A percentile compares a stretch with the other conserved stretches of the same genome.
Conservation (phyloP, 2,329 filamentous ascomycete species). For the Rachicladosporium sp. region DNA sequence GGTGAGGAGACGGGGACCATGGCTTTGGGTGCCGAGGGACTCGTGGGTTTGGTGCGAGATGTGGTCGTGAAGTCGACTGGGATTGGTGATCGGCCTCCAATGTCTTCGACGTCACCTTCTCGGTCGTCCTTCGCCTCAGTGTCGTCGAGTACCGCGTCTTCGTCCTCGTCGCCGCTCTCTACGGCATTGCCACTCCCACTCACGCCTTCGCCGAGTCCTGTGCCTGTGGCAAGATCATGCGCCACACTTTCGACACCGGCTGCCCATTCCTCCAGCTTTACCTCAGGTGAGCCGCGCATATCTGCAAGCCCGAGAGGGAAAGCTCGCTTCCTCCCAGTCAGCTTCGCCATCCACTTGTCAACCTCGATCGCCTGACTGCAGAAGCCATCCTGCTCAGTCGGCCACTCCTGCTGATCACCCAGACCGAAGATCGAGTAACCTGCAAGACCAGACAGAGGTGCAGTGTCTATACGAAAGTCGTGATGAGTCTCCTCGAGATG, state of each 20-base stretch:
- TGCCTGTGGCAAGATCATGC: constrained; percentile 41
- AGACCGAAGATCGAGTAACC: constrained; percentile 93
- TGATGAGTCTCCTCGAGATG: constrained; percentile 87
- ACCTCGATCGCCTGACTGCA: constrained; percentile 84
- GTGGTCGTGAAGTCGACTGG: constrained; percentile 81
- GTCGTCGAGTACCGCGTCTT: constrained; percentile 41
- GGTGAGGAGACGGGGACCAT: constrained; percentile 92
- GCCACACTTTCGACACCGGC: constrained; percentile 62
- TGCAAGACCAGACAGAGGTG: constrained; percentile 60
- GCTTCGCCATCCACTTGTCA: constrained; percentile 93
- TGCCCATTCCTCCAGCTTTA: constrained; percentile 65
- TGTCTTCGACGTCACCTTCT: constrained; percentile 61
- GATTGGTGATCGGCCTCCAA: constrained; percentile 51
- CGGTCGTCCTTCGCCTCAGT: constrained; percentile 35
- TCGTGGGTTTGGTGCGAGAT: constrained; percentile 32
- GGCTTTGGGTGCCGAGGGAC: constrained; percentile 51
- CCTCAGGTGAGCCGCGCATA: constrained; percentile 53
- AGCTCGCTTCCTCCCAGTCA: constrained; percentile 74
- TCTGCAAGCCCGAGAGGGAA: constrained; percentile 85
- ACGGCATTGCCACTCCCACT: constrained; percentile 69
- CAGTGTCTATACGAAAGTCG: constrained; percentile 91
- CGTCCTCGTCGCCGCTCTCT: constrained; percentile 71
- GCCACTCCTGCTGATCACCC: constrained; percentile 85
- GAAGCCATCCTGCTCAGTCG: constrained; percentile 78
- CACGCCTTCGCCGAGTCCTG: constrained; percentile 53